Evolutionary conservation across 176 grass and related monocot species (phyloP), one percentile per base, ranked within the genome.

Genomic region (Dendrocalamus sinicus): DNA sequence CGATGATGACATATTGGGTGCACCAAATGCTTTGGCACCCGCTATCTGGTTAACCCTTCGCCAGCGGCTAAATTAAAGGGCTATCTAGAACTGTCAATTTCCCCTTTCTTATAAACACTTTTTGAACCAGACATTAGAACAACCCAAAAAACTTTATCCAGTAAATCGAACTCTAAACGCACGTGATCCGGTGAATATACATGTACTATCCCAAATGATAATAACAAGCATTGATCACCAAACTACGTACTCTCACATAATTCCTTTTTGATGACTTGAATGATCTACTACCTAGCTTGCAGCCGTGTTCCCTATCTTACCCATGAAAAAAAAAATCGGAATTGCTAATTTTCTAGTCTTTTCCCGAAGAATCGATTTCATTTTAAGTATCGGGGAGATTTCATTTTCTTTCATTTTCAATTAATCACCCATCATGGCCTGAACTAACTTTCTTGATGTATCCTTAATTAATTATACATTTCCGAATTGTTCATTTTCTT

Each of bases 341-440:
- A 30, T 19, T 22, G 35, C 5, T n/a, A 26, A 12, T 24, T 64
- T 45, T 46, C n/a, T 62, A 54, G 57, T 30, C 1, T 39, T 16
- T 24, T 57, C 48, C 12, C 5, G 48, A 55, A 64, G 6, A 68
- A 53, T 11, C 63, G 9, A 67, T 30, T 80, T 80, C 9, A 8
- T 35, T 51, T 7, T 5, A 65, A 37, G 55, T 50, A 17, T 65
- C 39, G 41, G 14, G 52, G 78, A 80, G 57, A 74, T n/a, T 39
- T 74, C 81, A 13, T 11, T 70, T 43, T 81, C 79, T 69, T 81
- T 81, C 8, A 26, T 64, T 74, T 51, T 65, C 20, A 9, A 75
- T 35, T 30, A 39, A 75, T 39, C 15, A 73, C 35, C 43, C 55
- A 75, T 65, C 45, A 52, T 59, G 10, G 24, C 7, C 15, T 53